phyloP scores from a whole-genome alignment of 2,329 filamentous ascomycete species.

The Rutstroemia sp. region DNA sequence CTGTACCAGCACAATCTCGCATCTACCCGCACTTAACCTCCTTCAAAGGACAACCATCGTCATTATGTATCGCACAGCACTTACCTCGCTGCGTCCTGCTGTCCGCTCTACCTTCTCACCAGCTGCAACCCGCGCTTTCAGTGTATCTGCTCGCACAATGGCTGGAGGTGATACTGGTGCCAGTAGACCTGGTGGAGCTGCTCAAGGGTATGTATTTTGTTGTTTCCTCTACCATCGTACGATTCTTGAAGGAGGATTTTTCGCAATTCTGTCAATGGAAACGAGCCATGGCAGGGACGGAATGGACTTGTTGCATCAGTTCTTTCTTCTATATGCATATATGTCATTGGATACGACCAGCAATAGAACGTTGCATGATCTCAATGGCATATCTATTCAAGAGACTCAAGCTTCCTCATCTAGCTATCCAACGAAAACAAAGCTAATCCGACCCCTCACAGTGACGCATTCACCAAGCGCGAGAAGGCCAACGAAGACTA shows the following conservation, averaged over 20 bases:
- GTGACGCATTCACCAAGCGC: slow-evolving; percentile 87
- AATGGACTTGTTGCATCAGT: too few species aligned
- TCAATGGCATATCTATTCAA: too few species aligned
- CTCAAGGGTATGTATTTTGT: slow-evolving; percentile 16
- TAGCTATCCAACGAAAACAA: too few species aligned
- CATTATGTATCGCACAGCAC: slow-evolving; percentile 58
- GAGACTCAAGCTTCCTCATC: too few species aligned
- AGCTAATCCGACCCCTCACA: slow-evolving; percentile 33
- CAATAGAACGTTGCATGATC: too few species aligned
- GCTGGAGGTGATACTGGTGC: slow-evolving; percentile 52
- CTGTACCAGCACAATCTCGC: neutral
- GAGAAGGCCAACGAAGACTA: slow-evolving; percentile 56
- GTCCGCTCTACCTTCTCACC: slow-evolving; percentile 40
- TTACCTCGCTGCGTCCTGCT: slow-evolving; percentile 39
- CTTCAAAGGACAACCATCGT: slow-evolving; percentile 9
- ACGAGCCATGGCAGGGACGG: neutral
- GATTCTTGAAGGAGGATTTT: neutral
- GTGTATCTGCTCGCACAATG: slow-evolving; percentile 40
- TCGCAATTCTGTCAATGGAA: neutral
- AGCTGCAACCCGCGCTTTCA: slow-evolving; percentile 45
- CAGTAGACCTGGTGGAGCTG: slow-evolving; percentile 14
- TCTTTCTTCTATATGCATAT: too few species aligned
- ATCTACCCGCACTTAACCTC: neutral
- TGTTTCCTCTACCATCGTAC: neutral
- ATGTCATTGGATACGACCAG: too few species aligned